Evolutionary conservation across 2,329 filamentous ascomycete genomes (phyloP).

Genomic region (Ophidiomyces ophidiicola): DNA sequence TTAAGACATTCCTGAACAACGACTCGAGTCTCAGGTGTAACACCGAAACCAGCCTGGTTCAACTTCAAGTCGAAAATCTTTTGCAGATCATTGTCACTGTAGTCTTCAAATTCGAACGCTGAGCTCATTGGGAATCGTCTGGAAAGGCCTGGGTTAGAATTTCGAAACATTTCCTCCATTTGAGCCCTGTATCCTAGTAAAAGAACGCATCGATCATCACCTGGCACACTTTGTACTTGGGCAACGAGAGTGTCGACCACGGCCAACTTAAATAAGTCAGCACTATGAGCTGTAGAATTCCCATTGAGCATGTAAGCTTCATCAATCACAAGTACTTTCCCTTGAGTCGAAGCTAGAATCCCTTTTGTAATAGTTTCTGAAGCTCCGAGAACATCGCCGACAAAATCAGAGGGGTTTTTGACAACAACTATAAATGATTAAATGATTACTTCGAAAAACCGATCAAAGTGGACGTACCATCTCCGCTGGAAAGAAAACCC

Average conservation of each 20-base stretch:
- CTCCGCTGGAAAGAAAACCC: constrained; percentile 54
- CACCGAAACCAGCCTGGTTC: constrained; percentile 41
- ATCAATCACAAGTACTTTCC: constrained; percentile 69
- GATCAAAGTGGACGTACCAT: constrained; percentile 38
- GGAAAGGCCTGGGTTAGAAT: constrained; percentile 56
- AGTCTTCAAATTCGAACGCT: constrained; percentile 60
- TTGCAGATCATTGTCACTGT: constrained; percentile 45
- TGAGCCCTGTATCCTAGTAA: constrained; percentile 58
- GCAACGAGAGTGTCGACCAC: constrained; percentile 65
- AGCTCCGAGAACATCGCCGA: constrained; percentile 50
- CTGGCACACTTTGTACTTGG: constrained; percentile 56
- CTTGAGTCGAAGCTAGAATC: constrained; percentile 52
- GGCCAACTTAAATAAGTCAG: constrained; percentile 46
- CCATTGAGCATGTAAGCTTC: constrained; percentile 59
- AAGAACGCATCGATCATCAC: constrained; percentile 61
- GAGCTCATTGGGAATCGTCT: constrained; percentile 52
- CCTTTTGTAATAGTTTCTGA: constrained; percentile 62
- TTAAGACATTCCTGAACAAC: constrained; percentile 50
- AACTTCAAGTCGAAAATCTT: constrained; percentile 54
- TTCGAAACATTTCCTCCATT: constrained; percentile 62
- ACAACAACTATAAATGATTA: constrained; percentile 43
- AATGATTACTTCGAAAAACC: constrained; percentile 2
- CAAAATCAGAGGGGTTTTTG: constrained; percentile 63
- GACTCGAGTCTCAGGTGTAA: constrained; percentile 40
- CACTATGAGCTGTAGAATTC: constrained; percentile 23